Base-by-base conservation (phyloP, 805 yeast genomes). In the Metschnikowia santaceciliae region DNA sequence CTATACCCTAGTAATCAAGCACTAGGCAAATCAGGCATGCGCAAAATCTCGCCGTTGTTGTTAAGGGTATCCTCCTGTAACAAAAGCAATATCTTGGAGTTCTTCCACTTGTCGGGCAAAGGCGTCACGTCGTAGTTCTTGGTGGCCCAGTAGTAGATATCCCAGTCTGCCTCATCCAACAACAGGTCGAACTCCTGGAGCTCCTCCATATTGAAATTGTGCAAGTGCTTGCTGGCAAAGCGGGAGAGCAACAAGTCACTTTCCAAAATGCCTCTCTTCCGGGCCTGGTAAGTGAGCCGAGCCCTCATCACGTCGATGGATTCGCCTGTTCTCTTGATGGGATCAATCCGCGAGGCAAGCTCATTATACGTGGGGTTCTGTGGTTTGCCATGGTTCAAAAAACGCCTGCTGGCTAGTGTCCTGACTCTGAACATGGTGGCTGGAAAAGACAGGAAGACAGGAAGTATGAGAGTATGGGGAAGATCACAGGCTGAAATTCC, bases 101-200 rank as follows among this genome's bases (percentile, higher is more conserved):
- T 64, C 64, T 83, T 76, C 96, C 96, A 94, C 63, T 80, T 80
- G 38, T 87, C 90, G 14, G 98, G 97, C 56, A 92, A 75, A 13
- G 96, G 96, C 43, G 91, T 88, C 17, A 88, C 82, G 34, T 81
- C 83, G 61, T 72, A 88, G 66, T 91, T 89, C 57, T 80, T 81
- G 2, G 97, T 90, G 23, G 96, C 96, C 99, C 99, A 92, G 72
- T 94, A 94, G 69, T 89, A 94, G 54, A 94, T 91, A 68, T 94
- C 99, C 99, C 99, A 94, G 69, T 94, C 99, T n/a, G 92, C 81
- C 69, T 92, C 96, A 67, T 94, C 96, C 64, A 94, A 76, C 51
- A 94, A 70, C 51, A 76, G 65, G 63, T 92, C 97, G 67, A 89
- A 94, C 67, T 94, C 98, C 43, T 82, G 86, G 48, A 94, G 73